These are phyloP conservation scores for Zostera marina DNA, from an alignment of 116 monocot species.

Conservation along the genomic window DNA sequence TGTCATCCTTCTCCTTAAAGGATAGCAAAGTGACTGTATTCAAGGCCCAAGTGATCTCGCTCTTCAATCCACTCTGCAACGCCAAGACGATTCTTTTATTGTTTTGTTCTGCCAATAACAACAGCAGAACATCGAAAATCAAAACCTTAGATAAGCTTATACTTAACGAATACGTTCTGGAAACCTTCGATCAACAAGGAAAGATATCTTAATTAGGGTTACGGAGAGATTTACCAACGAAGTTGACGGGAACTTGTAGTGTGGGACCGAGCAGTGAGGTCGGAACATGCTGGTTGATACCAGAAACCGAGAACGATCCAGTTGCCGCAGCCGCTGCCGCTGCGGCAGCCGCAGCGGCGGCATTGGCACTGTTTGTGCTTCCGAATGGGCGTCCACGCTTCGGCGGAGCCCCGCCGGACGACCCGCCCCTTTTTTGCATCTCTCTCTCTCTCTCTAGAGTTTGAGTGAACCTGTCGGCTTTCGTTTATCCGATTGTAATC, in stretches of 20 bases:
- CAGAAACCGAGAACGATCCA: not conserved
- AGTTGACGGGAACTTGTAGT: not conserved
- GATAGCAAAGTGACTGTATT: slow-evolving; percentile 77
- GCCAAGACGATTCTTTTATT: slow-evolving; percentile 95
- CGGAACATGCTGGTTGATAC: not conserved
- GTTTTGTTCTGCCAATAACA: slow-evolving; percentile 55
- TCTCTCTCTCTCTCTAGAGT: too few species aligned
- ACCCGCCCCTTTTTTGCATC: too few species aligned
- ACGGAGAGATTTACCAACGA: not conserved
- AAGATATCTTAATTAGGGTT: not conserved
- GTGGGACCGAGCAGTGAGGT: not conserved
- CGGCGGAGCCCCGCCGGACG: slow-evolving; percentile 8
- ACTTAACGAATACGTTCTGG: not conserved
- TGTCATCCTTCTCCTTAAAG: slow-evolving; percentile 95
- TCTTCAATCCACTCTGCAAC: slow-evolving; percentile 93
- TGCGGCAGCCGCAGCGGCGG: slow-evolving; percentile 4
- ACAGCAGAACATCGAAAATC: not conserved
- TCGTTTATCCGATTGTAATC: too few species aligned
- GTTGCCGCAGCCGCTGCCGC: slow-evolving; percentile 4
- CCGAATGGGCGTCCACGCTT: slow-evolving; percentile 86
- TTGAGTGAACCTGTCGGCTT: too few species aligned
- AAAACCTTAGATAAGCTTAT: not conserved
- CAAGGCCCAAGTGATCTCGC: slow-evolving; percentile 89
- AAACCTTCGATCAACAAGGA: not conserved
- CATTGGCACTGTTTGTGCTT: slow-evolving; percentile 28